These are phyloP conservation scores for Glycine latifolia DNA, from an alignment of 306 rosid species.

Conservation along the genomic window DNA sequence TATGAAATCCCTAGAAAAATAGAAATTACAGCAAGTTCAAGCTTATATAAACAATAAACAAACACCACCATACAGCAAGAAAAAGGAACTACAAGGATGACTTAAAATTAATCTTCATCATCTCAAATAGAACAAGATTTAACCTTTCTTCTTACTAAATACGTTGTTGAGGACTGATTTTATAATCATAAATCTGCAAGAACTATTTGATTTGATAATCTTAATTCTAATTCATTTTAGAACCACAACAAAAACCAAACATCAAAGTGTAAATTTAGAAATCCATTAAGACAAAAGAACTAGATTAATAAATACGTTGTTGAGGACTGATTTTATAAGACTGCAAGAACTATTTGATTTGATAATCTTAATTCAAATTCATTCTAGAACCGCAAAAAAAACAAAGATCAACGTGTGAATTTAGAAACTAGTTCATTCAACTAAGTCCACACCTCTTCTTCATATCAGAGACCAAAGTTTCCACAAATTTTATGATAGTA, in stretches of 20 bases:
- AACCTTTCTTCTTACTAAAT: background rate
- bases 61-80: background rate
- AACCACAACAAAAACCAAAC: background rate
- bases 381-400: background rate
- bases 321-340: background rate
- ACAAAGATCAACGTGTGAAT: background rate
- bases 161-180: constrained; percentile 6
- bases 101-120: background rate
- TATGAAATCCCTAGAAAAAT: background rate
- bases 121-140: constrained; percentile 4
- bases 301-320: constrained; percentile 3
- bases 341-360: background rate
- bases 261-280: background rate
- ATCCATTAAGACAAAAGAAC: background rate
- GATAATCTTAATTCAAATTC: background rate
- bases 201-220: background rate
- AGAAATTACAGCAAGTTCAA: constrained; percentile 16
- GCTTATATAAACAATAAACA: background rate
- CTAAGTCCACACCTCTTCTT: constrained; percentile 1
- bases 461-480: background rate
- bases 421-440: constrained; percentile 19
- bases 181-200: background rate
- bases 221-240: background rate
- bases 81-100: constrained; percentile 1
- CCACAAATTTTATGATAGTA: background rate